Evolutionary conservation across 2,329 filamentous ascomycete genomes (phyloP).

Genomic region (Aureobasidium vineae): DNA sequence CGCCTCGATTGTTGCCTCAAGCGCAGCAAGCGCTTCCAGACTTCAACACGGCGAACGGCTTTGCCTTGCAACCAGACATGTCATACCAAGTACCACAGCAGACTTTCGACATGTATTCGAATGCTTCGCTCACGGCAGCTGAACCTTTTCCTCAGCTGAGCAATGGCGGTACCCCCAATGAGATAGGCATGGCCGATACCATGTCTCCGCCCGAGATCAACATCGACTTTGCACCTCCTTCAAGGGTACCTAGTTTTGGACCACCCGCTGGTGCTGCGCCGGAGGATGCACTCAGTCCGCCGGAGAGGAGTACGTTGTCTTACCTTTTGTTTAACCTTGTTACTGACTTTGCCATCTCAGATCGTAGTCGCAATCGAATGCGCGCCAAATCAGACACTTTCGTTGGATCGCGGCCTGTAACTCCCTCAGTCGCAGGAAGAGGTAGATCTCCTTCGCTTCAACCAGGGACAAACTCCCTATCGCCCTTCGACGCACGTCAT

Average conservation of each 20-base stretch:
- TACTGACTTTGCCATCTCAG: slow-evolving; percentile 25
- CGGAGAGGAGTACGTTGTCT: slow-evolving; percentile 60
- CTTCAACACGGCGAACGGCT: slow-evolving; percentile 48
- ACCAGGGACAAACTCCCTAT: slow-evolving; percentile 41
- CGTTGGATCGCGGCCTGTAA: slow-evolving; percentile 48
- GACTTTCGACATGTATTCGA: slow-evolving; percentile 47
- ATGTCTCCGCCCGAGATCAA: slow-evolving; percentile 95
- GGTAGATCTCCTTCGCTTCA: slow-evolving; percentile 41
- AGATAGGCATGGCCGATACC: slow-evolving; percentile 66
- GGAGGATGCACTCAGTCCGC: slow-evolving; percentile 79
- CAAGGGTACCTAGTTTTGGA: slow-evolving; percentile 64
- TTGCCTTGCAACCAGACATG: slow-evolving; percentile 48
- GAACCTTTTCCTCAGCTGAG: slow-evolving; percentile 51
- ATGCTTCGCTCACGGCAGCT: slow-evolving; percentile 41
- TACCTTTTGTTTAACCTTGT: slow-evolving; percentile 48
- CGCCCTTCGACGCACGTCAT: slow-evolving; percentile 44
- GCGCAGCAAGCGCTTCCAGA: slow-evolving; percentile 56
- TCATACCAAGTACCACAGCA: slow-evolving; percentile 44
- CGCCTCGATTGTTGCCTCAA: slow-evolving; percentile 65
- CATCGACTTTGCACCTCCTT: slow-evolving; percentile 82
- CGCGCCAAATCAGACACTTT: slow-evolving; percentile 62
- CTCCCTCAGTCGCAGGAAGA: slow-evolving; percentile 40
- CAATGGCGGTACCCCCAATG: slow-evolving; percentile 44
- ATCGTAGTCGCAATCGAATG: slow-evolving; percentile 54
- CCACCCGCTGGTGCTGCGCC: slow-evolving; percentile 64